A percentile compares a stretch with the other conserved stretches of the same genome.
Conservation (phyloP, 169 alveolate genomes). For the Perkinsus chesapeaki region DNA sequence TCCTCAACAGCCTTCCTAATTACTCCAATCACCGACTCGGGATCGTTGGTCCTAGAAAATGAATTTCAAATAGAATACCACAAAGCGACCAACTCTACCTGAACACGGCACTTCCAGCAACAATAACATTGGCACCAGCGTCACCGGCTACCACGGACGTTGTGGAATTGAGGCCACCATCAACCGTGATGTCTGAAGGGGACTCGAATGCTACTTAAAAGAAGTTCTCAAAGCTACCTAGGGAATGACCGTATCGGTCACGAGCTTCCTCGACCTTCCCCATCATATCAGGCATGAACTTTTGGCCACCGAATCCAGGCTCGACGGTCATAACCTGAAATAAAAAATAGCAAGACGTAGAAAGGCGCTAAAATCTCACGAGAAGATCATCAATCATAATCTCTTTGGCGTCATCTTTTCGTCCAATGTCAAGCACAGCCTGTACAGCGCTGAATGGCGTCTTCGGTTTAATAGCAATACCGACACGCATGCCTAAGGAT, state of each 20-base stretch:
- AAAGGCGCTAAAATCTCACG: constrained; percentile 32
- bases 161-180: constrained; percentile 64
- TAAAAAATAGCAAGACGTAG: constrained; percentile 31
- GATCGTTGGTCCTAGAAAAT: constrained; percentile 26
- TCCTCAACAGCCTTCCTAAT: constrained; percentile 33
- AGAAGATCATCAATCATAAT: constrained; percentile 16
- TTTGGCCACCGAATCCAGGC: constrained; percentile 86
- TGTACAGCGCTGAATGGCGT: constrained; percentile 42
- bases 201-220: background rate
- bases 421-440: constrained; percentile 13
- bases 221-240: background rate
- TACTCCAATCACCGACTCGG: constrained; percentile 34
- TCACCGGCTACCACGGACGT: constrained; percentile 50
- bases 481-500: constrained; percentile 50
- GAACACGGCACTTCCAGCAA: constrained; percentile 57
- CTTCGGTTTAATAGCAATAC: constrained; percentile 62
- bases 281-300: constrained; percentile 68
- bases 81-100: background rate
- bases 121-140: constrained; percentile 71
- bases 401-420: constrained; percentile 14
- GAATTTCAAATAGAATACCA: background rate
- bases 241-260: constrained; percentile 33
- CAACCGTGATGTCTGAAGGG: constrained; percentile 58
- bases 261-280: constrained; percentile 55
- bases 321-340: constrained; percentile 80